Evolutionary conservation across 805 yeast species (phyloP).

Genomic region (Yamadazyma olivae): DNA sequence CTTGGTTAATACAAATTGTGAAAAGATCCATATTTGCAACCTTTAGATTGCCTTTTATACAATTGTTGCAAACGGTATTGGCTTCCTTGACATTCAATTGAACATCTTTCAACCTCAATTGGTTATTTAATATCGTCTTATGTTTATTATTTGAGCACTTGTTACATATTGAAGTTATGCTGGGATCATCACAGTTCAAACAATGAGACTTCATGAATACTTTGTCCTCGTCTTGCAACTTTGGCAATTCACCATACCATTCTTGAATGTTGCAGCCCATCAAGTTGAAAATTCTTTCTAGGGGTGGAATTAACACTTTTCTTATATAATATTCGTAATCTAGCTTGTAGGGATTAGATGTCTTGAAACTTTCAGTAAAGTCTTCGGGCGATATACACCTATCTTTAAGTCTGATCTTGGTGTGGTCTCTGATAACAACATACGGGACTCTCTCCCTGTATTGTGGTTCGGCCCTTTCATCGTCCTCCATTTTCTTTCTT

Average conservation of each 20-base stretch:
- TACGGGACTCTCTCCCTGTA: conserved; percentile 87
- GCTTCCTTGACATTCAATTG: conserved; percentile 1
- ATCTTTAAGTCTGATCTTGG: conserved; percentile 65
- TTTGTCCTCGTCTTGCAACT: conserved; percentile 3
- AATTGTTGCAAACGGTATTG: conserved; percentile 6
- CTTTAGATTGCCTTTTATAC: conserved; percentile 5
- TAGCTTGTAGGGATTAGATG: conserved; percentile 41
- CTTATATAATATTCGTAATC: conserved; percentile 86
- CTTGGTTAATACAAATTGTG: conserved; percentile 11
- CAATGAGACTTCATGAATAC: conserved; percentile 16
- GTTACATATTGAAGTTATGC: conserved; percentile 3
- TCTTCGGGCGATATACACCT: conserved; percentile 79
- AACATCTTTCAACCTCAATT: conserved; percentile 2
- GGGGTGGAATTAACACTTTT: conserved; percentile 83
- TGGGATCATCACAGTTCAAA: conserved; percentile 18
- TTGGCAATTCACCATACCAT: conserved; percentile 77
- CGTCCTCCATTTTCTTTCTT: conserved; percentile 56
- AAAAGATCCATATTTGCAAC: background rate
- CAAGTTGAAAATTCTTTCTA: conserved; percentile 77
- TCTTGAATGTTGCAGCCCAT: conserved; percentile 74
- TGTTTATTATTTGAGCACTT: conserved; percentile 3
- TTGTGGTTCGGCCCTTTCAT: conserved; percentile 78
- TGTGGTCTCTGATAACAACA: conserved; percentile 58
- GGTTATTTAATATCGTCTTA: conserved; percentile 1
- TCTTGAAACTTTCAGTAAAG: conserved; percentile 41